Base-by-base conservation (phyloP, 2,329 filamentous ascomycete species). In the Phaeosphaeria sp. region DNA sequence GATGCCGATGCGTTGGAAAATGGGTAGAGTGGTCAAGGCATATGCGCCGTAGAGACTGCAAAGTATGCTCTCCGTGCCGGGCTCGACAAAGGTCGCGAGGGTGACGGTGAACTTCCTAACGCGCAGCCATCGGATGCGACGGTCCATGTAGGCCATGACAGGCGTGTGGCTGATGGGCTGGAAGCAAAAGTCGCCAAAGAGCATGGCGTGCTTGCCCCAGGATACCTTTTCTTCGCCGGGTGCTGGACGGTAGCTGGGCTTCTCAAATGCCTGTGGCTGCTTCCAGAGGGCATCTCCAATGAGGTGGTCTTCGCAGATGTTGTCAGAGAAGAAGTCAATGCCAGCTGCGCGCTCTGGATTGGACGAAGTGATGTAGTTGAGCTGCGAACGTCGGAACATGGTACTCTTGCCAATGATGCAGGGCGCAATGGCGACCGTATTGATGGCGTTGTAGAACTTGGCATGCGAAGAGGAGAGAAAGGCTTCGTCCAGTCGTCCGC, bases 361-460 rank as follows among this genome's bases (percentile, higher is more conserved):
- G 77, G 30, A 88, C 0, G 77, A 68, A 0, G 87, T 89, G 8
- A 95, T 86, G 64, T 86, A 85, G 77, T 97, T 87, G 36, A 99
- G 87, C 70, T 99, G 94, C 0, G 92, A 91, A 60, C 91, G 91
- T 57, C 95, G 91, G 79, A 98, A 99, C 93, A 99, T 98, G 80
- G 96, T 98, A 71, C 92, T 96, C 80, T 99, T 99, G 50, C 95
- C 95, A 21, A 98, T 90, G 56, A 96, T 90, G 77, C 95, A 99
- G 8, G 96, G 95, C 0, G 95, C 95, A 51, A 98, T 80, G 3
- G 91, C 85, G 17, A 97, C 92, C 0, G 92, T 91, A 78, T 98
- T 98, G 84, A 99, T 99, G 60, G 94, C 95, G 8, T 90, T 90
- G 80, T 99, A 99, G 83, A 99, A 98, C 74, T 99, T 99, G 67